Percentiles rank a stretch among this genome's conserved stretches.
phyloP scores from a whole-genome alignment of 2,329 filamentous ascomycete genomes.

The Fusarium sp. region DNA sequence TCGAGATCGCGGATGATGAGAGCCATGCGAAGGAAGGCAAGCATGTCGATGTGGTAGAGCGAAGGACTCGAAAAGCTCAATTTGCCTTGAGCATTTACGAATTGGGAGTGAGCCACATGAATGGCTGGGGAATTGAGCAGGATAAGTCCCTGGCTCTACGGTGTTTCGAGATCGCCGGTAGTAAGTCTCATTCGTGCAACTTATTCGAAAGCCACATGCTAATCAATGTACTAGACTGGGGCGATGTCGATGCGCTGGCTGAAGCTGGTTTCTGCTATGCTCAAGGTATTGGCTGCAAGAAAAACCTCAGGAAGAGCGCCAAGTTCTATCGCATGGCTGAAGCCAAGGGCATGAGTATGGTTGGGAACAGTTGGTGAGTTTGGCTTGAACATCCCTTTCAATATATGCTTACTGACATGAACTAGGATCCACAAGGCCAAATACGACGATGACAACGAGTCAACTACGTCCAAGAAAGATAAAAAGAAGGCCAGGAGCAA shows the following conservation, averaged over 20 bases:
- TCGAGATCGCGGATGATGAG: slow-evolving; percentile 87
- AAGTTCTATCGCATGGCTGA: slow-evolving; percentile 92
- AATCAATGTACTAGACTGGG: slow-evolving; percentile 73
- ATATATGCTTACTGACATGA: slow-evolving; percentile 5
- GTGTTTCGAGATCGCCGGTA: slow-evolving; percentile 96
- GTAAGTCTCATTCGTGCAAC: slow-evolving; percentile 57
- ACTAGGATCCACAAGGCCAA: slow-evolving; percentile 95
- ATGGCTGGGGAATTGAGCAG: slow-evolving; percentile 96
- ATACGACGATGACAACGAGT: slow-evolving; percentile 78
- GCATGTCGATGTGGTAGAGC: slow-evolving; percentile 73
- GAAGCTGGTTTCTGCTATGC: slow-evolving; percentile 98
- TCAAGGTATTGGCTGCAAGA: slow-evolving; percentile 92
- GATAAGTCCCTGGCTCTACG: slow-evolving; percentile 88
- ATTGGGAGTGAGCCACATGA: slow-evolving; percentile 95
- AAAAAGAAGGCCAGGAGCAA: slow-evolving; percentile 79
- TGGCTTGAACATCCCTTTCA: neutral
- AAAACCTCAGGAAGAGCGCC: slow-evolving; percentile 94
- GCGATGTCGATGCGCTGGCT: slow-evolving; percentile 91
- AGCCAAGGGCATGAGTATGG: slow-evolving; percentile 94
- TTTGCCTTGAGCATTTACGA: slow-evolving; percentile 97
- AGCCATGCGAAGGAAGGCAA: slow-evolving; percentile 72
- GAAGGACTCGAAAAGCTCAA: slow-evolving; percentile 88
- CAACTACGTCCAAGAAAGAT: slow-evolving; percentile 58
- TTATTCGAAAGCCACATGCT: slow-evolving; percentile 18
- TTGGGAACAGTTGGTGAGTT: slow-evolving; percentile 95